Base-by-base conservation (phyloP, 192 early-diverging fungal genomes). In the Chytriomyces sp. region DNA sequence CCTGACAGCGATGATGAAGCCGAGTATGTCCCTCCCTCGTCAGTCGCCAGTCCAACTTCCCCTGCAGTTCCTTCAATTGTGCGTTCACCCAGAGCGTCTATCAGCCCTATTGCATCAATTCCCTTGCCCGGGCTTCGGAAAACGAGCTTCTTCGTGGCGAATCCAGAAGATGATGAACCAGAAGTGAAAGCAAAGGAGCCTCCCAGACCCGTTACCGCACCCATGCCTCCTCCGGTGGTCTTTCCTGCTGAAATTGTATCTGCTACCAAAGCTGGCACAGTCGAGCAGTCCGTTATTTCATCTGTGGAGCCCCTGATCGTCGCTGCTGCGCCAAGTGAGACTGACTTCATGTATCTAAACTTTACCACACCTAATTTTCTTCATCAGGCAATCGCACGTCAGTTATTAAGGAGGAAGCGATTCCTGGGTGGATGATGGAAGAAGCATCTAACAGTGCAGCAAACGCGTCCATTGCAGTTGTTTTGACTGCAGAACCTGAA, bases 341-440 rank as follows among this genome's bases (percentile, higher is more conserved):
- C 13, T 57, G 13, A 35, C 35, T 35, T 35, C 35, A 35, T 35
- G 4, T 4, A 35, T 35, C 35, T 35, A 35, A 35, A 35, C 2
- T 35, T 35, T 35, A 35, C 35, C 13, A 57, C 0, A 57, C 53
- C 13, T 57, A 57, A n/a, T 57, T 57, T 13, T 13, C 3, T 57
- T 13, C 53, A n/a, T 3, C 20, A 57, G 53, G 53, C 20, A 57
- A 57, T 20, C 13, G 53, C 13, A 45, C 13, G 23, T 45, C 35
- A 11, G 18, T 67, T 6, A 13, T 16, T 20, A 46, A 28, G 45
- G 43, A 28, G 24, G 10, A 11, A 5, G 10, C 68, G 35, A 45
- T 69, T 57, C 68, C 68, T 47, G 68, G 68, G 13, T 69, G 68
- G 68, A 50, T 69, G 68, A 49, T 23, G 45, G 68, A 69, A 24